phyloP scores from a whole-genome alignment of 208 protist genomes.

The Leptomonas seymouri region DNA sequence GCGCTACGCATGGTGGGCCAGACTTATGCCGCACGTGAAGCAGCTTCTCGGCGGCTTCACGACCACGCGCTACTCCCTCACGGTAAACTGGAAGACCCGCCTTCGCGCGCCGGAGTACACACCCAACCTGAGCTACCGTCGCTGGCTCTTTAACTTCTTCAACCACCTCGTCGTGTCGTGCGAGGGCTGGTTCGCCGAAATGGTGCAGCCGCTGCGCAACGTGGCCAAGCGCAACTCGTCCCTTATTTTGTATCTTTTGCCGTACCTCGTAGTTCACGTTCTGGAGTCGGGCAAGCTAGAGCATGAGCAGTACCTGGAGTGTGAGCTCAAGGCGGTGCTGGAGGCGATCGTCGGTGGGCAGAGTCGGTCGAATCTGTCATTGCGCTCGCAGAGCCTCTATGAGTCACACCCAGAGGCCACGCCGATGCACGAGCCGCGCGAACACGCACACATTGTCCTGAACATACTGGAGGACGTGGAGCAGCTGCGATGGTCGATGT shows the following conservation, averaged over 20 bases:
- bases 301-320: constrained; percentile 41
- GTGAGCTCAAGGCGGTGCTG: constrained; percentile 57
- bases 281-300: constrained; percentile 40
- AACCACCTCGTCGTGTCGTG: constrained; percentile 57
- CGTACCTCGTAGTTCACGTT: constrained; percentile 76
- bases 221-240: constrained; percentile 74
- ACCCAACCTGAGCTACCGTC: constrained; percentile 47
- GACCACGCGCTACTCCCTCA: constrained; percentile 67
- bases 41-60: constrained; percentile 78
- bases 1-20: constrained; percentile 79
- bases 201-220: constrained; percentile 79
- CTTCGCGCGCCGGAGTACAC: constrained; percentile 64
- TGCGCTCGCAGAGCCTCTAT: constrained; percentile 54
- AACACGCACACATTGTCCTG: constrained; percentile 79
- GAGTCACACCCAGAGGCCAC: constrained; percentile 7
- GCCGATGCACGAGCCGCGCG: constrained; percentile 40
- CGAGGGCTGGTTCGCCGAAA: constrained; percentile 56
- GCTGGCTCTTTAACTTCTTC: constrained; percentile 80
- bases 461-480: constrained; percentile 73
- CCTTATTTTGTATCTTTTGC: constrained; percentile 72
- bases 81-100: constrained; percentile 46
- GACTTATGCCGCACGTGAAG: constrained; percentile 51
- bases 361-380: constrained; percentile 16
- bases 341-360: constrained; percentile 22
- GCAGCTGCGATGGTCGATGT: constrained; percentile 56